Base-by-base conservation (phyloP, 169 alveolate genomes). In the Eimeria maxima region DNA sequence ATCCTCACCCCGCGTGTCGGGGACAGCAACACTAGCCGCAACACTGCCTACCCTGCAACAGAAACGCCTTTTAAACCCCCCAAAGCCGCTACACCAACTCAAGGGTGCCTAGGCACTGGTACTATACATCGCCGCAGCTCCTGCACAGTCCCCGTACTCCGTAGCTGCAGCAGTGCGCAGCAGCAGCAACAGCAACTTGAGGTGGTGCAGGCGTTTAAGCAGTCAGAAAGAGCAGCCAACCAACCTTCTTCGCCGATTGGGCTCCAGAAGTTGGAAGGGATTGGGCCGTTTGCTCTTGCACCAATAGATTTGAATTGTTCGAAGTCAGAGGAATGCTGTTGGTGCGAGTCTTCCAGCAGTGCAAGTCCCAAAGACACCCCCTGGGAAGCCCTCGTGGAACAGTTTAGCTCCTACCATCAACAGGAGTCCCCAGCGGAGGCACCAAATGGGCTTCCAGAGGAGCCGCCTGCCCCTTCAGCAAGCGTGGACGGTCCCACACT, bases 141-240 rank as follows among this genome's bases (percentile, higher is more conserved):
- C 83, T 33, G 53, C 27, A 29, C 53, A 16, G 27, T 13, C 45
- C 53, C 83, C 53, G 1, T 45, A 20, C 22, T n/a, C 80, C 42
- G n/a, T 33, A 29, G 80, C 80, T 29, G 22, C 80, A 10, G 16
- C 24, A 11, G 47, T n/a, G 4, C 80, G 27, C 80, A 69, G 80
- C 80, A 69, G 80, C 80, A 69, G 45, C 69, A 60, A 20, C 69
- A 60, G 69, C 69, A 60, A 24, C 69, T 60, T 18, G 27, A 60
- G n/a, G 27, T 14, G 69, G 8, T 60, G 69, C 69, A 11, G n/a
- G 7, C n/a, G 2, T 24, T 8, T 3, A 18, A 60, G 69, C 69
- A 60, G 69, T 24, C 69, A 60, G 69, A 11, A 20, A 6, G 7
- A 60, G 69, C 69, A 60, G 69, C n/a, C 18, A 60, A 60, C 69